Conservation (phyloP, 148 eudicot species). For the Camellia granthamiana region DNA sequence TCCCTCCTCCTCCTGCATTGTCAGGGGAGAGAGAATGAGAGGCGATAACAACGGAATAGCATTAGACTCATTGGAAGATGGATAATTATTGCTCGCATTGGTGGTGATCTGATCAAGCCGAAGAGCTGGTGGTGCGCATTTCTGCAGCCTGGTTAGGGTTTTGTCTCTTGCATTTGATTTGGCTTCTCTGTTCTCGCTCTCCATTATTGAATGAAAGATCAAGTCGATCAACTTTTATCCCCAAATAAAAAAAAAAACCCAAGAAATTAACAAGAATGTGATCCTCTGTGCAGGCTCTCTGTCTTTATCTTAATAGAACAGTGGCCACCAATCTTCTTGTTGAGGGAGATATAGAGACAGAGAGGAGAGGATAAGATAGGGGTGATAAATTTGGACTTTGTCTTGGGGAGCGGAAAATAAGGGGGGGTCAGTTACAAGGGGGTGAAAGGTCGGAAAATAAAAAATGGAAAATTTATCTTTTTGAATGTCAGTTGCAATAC, state of each 20-base stretch:
- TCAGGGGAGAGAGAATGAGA: constrained; percentile 5
- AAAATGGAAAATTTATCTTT: not conserved
- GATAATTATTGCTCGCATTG: no score
- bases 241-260: not conserved
- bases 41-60: constrained; percentile 22
- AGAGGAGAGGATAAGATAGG: not conserved
- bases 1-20: not conserved
- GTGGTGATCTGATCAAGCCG: constrained; percentile 10
- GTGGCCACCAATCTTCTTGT: not conserved
- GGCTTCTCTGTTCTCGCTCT: constrained; percentile 1
- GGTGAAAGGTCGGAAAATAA: not conserved
- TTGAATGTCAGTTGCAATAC: constrained; percentile 12
- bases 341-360: not conserved
- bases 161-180: not conserved
- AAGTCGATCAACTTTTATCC: no score
- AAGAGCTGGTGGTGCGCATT: constrained; percentile 15
- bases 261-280: not conserved
- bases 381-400: constrained; percentile 3
- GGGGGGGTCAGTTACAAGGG: constrained; percentile 14
- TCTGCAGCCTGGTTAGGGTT: constrained; percentile 21
- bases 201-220: not conserved
- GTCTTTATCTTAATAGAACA: not conserved
- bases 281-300: not conserved
- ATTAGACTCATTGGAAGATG: no score
- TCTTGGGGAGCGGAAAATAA: constrained; percentile 13